Conservation (phyloP, 2,329 filamentous ascomycete species). For the Cladosporium sp. region DNA sequence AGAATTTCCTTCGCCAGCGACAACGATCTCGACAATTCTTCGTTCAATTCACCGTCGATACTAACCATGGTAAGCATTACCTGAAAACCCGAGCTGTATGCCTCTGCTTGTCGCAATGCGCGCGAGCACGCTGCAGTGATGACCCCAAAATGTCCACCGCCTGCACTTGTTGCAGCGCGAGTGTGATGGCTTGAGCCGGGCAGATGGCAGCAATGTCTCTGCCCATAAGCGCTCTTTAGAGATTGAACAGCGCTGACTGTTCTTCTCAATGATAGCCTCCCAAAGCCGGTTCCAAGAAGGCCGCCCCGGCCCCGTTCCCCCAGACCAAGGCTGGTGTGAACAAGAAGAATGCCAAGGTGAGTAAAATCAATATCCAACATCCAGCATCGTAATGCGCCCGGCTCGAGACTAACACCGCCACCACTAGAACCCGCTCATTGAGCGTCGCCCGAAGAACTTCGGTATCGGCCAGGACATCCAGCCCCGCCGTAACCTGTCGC, state of each 20-base stretch:
- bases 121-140: slow-evolving; percentile 20
- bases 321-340: slow-evolving; percentile 79
- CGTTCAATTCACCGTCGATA: slow-evolving; percentile 17
- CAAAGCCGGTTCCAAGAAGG: slow-evolving; percentile 84
- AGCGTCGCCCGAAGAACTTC: slow-evolving; percentile 97
- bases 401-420: slow-evolving; percentile 19
- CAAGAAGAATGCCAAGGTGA: slow-evolving; percentile 97
- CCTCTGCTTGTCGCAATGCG: slow-evolving; percentile 23
- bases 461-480: slow-evolving; percentile 99
- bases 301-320: slow-evolving; percentile 94
- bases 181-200: slow-evolving; percentile 55
- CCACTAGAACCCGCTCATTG: slow-evolving; percentile 91
- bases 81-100: slow-evolving; percentile 22
- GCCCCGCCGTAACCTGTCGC: slow-evolving; percentile 89
- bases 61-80: slow-evolving; percentile 27
- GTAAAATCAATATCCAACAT: slow-evolving; percentile 39
- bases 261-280: slow-evolving; percentile 99
- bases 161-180: slow-evolving; percentile 23
- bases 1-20: slow-evolving; percentile 18
- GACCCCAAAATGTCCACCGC: slow-evolving; percentile 22
- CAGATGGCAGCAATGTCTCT: slow-evolving; percentile 55
- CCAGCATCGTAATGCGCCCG: not conserved
- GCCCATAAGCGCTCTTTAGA: slow-evolving; percentile 73
- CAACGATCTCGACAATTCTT: slow-evolving; percentile 19
- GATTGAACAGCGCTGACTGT: slow-evolving; percentile 94